These are phyloP conservation scores for Pseudotulostoma volvatum DNA, from an alignment of 495 filamentous ascomycete genomes.

Conservation along the genomic window DNA sequence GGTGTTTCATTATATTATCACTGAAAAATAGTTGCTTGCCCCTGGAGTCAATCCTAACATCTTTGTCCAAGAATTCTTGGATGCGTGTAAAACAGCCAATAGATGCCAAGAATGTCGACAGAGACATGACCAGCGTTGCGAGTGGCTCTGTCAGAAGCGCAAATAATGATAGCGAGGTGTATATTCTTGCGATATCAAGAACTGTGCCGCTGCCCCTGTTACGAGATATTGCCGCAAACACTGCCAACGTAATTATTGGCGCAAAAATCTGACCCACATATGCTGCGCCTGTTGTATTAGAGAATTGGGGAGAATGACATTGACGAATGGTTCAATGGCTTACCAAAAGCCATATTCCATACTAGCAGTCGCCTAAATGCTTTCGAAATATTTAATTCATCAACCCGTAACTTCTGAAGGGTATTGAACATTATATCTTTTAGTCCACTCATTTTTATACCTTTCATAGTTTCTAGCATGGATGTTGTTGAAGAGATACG, in stretches of 20 bases:
- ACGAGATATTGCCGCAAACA: constrained; percentile 33
- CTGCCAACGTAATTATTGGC: constrained; percentile 35
- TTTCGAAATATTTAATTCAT: constrained; percentile 41
- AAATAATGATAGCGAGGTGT: constrained; percentile 45
- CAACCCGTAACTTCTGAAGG: constrained; percentile 34
- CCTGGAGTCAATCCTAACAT: constrained; percentile 15
- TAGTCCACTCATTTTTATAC: constrained; percentile 39
- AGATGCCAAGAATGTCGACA: constrained; percentile 36
- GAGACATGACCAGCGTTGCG: constrained; percentile 35
- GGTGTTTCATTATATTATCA: constrained; percentile 1
- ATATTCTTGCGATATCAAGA: constrained; percentile 34
- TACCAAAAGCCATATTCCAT: constrained; percentile 36
- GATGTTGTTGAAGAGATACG: constrained; percentile 33
- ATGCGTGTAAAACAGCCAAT: constrained; percentile 43
- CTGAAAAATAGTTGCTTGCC: too few species aligned
- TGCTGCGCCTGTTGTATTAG: constrained; percentile 12
- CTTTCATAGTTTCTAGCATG: constrained; percentile 41
- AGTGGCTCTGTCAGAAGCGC: constrained; percentile 41
- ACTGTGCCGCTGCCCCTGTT: constrained; percentile 26
- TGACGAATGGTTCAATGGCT: background rate
- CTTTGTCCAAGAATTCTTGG: constrained; percentile 38
- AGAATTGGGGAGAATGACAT: background rate
- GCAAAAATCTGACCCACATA: constrained; percentile 35
- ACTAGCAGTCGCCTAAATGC: constrained; percentile 38
- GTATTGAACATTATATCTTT: constrained; percentile 16